These are phyloP conservation scores for Sarcodon aspratus DNA, from an alignment of 768 basidiomycete species.

Conservation along the genomic window DNA sequence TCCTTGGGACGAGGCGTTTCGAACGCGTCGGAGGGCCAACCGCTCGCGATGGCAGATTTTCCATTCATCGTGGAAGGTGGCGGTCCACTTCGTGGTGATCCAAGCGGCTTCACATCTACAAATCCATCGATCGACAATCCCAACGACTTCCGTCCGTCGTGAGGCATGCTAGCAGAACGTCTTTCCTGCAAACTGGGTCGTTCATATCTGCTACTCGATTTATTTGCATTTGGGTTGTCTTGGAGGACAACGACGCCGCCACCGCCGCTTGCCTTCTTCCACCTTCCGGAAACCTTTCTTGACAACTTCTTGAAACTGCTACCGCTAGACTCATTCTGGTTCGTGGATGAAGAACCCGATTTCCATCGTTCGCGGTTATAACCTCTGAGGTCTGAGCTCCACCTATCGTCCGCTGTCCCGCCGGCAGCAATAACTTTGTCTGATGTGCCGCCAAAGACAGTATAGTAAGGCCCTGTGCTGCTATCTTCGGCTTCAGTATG, in stretches of 20 bases:
- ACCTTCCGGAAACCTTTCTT: background rate
- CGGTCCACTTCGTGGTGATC: background rate
- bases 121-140: background rate
- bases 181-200: background rate
- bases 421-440: slow-evolving; percentile 34
- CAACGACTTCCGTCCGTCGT: background rate
- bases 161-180: background rate
- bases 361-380: background rate
- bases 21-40: background rate
- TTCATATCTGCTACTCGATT: background rate
- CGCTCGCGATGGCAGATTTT: background rate
- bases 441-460: slow-evolving; percentile 37
- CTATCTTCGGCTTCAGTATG: slow-evolving; percentile 8
- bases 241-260: background rate
- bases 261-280: background rate
- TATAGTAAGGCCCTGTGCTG: slow-evolving; percentile 36
- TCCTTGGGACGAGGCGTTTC: slow-evolving; percentile 5
- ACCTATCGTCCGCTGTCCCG: slow-evolving; percentile 27
- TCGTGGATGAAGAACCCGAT: background rate
- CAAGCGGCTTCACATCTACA: background rate
- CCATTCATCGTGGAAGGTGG: background rate
- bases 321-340: background rate
- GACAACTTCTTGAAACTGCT: background rate
- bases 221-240: too few relatives aligned
- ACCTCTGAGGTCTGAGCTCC: background rate